phyloP scores from a whole-genome alignment of 148 eudicot genomes.

The Rhododendron vialii region DNA sequence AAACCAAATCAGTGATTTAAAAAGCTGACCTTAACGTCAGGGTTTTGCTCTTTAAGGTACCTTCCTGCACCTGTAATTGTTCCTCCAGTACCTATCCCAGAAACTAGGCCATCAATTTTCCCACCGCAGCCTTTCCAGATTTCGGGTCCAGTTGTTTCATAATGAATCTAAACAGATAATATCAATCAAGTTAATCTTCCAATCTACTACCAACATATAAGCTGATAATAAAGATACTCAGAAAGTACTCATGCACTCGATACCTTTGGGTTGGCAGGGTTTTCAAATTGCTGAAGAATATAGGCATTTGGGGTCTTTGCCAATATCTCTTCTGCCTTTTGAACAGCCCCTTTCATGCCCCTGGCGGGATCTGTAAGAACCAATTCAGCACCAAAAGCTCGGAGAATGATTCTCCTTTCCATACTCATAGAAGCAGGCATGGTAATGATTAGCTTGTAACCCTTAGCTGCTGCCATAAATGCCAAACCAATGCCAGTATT shows the following conservation, averaged over 20 bases:
- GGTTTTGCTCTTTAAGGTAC: slow-evolving; percentile 76
- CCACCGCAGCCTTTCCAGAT: slow-evolving; percentile 75
- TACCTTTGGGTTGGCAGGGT: slow-evolving; percentile 86
- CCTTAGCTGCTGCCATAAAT: slow-evolving; percentile 77
- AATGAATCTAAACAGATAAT: slow-evolving; percentile 51
- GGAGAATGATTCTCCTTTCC: slow-evolving; percentile 65
- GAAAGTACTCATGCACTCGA: background rate
- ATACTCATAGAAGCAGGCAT: slow-evolving; percentile 68
- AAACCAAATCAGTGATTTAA: background rate
- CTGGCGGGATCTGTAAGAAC: slow-evolving; percentile 54
- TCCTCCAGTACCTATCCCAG: slow-evolving; percentile 84
- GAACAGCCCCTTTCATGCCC: slow-evolving; percentile 47
- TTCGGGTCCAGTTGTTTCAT: slow-evolving; percentile 89
- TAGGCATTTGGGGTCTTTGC: slow-evolving; percentile 59
- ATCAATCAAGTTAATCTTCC: background rate
- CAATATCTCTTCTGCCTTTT: slow-evolving; percentile 56
- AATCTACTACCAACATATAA: background rate
- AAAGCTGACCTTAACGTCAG: slow-evolving; percentile 54
- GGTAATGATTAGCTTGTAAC: slow-evolving; percentile 73
- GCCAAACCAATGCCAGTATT: slow-evolving; percentile 94
- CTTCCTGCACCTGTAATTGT: slow-evolving; percentile 82
- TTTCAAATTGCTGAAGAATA: slow-evolving; percentile 62
- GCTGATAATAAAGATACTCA: background rate
- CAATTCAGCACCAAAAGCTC: slow-evolving; percentile 83
- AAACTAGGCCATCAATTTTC: slow-evolving; percentile 68